A percentile compares a stretch with the other conserved stretches of the same genome.
Conservation (phyloP, 2,329 filamentous ascomycete species). For the Penicillium nordicum region DNA sequence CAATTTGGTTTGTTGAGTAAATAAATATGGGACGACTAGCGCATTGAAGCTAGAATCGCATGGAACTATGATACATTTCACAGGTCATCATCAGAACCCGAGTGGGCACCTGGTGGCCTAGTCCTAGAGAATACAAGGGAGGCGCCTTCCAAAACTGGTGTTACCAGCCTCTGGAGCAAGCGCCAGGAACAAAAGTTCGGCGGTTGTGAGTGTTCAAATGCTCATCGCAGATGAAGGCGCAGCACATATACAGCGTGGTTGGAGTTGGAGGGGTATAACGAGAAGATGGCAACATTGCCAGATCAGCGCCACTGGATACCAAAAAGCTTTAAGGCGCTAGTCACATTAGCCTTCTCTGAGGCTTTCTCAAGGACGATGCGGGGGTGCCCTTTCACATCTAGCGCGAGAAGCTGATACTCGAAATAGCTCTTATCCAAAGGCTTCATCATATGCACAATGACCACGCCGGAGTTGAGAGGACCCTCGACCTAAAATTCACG, state of each 20-base stretch:
- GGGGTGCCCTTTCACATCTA: constrained; percentile 69
- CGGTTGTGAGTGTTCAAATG: background rate
- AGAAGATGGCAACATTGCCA: background rate
- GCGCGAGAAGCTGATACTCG: constrained; percentile 73
- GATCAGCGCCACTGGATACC: constrained; percentile 47
- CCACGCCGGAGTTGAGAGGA: constrained; percentile 67
- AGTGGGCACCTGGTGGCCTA: background rate
- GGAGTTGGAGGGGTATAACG: background rate
- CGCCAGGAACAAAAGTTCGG: background rate
- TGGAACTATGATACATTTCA: constrained; percentile 19
- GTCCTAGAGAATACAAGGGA: constrained; percentile 14
- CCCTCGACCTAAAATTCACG: constrained; percentile 64
- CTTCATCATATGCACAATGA: constrained; percentile 74
- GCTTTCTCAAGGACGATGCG: constrained; percentile 47
- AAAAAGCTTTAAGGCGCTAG: constrained; percentile 49
- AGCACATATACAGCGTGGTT: background rate
- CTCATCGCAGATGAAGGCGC: background rate
- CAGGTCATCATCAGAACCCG: constrained; percentile 7
- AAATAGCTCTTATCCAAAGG: constrained; percentile 62
- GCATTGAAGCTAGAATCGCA: background rate
- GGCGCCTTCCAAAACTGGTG: background rate
- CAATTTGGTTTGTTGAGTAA: background rate
- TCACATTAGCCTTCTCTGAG: constrained; percentile 39
- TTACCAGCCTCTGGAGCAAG: background rate
- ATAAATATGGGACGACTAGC: background rate